A percentile compares a stretch with the other conserved stretches of the same genome.
Conservation (phyloP, 2,329 filamentous ascomycete genomes). For the Colletotrichum navitas region DNA sequence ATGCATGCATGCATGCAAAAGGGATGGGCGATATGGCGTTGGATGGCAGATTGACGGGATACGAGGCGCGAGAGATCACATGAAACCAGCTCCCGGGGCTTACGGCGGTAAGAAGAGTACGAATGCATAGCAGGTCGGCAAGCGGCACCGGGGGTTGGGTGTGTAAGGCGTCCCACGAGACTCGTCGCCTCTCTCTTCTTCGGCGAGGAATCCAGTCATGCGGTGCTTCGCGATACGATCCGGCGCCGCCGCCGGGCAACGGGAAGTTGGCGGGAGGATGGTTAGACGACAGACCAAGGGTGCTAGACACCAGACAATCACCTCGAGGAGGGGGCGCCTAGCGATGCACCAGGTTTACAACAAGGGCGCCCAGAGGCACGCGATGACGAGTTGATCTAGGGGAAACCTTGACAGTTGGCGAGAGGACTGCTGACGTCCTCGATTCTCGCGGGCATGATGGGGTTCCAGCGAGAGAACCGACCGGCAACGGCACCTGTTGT, state of each 20-base stretch:
- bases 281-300: background rate
- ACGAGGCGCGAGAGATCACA: constrained; percentile 37
- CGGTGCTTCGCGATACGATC: background rate
- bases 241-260: background rate
- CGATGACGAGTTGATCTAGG: constrained; percentile 16
- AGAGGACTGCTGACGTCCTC: constrained; percentile 25
- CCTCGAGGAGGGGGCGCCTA: constrained; percentile 22
- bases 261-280: background rate
- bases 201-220: background rate
- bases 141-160: background rate
- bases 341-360: constrained; percentile 8
- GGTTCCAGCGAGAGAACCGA: too few species aligned
- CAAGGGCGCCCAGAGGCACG: constrained; percentile 28
- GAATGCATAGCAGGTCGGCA: background rate
- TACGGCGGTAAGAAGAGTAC: constrained; percentile 5
- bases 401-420: background rate
- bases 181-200: background rate
- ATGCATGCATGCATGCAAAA: constrained; percentile 28
- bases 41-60: constrained; percentile 6
- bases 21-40: background rate
- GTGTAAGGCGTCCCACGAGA: background rate
- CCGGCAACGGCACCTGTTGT: too few species aligned
- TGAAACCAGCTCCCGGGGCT: constrained; percentile 9
- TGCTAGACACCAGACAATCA: background rate
- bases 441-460: constrained; percentile 5